These are phyloP conservation scores for Cinnamomum micranthum DNA, from an alignment of 164 flowering plant species.

Conservation along the genomic window DNA sequence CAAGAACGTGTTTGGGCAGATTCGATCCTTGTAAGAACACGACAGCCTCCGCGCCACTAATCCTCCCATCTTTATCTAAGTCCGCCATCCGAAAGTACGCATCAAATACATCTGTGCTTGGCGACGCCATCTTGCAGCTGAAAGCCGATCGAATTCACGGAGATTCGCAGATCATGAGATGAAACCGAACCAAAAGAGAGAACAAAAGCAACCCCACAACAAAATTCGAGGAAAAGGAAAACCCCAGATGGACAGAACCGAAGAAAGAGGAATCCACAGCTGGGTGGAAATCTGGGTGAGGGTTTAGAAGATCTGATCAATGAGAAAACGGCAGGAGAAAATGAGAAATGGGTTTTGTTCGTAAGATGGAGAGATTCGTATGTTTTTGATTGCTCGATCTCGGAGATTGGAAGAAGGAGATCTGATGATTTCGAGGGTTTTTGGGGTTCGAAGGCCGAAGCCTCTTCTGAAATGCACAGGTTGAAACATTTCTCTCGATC, in stretches of 20 bases:
- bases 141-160: not conserved
- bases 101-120: constrained; percentile 72
- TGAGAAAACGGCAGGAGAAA: constrained; percentile 6
- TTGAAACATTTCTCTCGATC: not conserved
- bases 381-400: not conserved
- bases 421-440: constrained; percentile 1
- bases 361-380: constrained; percentile 9
- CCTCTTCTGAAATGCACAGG: not conserved
- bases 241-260: not conserved
- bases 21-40: constrained; percentile 79
- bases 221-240: not conserved
- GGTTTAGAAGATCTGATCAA: constrained; percentile 13
- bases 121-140: constrained; percentile 34
- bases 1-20: constrained; percentile 75
- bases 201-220: not conserved
- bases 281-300: not conserved
- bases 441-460: not conserved
- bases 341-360: constrained; percentile 3
- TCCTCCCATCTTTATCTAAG: constrained; percentile 90
- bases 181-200: constrained; percentile 3
- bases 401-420: not conserved
- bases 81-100: constrained; percentile 82
- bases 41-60: constrained; percentile 92
- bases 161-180: constrained; percentile 16
- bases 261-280: not conserved